Conservation (phyloP, 2,329 filamentous ascomycete species). For the Ilyonectria robusta region DNA sequence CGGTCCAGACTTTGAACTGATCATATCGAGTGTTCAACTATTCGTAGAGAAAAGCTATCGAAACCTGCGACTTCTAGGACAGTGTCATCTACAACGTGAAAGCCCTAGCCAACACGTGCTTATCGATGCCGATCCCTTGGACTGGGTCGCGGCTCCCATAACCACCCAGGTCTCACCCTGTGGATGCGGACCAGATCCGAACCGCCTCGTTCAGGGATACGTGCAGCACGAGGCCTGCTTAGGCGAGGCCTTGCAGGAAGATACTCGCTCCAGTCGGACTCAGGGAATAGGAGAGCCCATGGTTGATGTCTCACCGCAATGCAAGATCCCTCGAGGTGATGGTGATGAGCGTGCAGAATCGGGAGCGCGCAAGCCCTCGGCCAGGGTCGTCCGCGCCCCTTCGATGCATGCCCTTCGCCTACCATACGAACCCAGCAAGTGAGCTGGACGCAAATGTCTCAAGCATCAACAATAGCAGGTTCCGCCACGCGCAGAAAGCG, state of each 20-base stretch:
- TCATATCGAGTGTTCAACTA: not conserved
- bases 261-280: conserved; percentile 10
- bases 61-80: not conserved
- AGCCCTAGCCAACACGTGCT: not conserved
- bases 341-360: conserved; percentile 22
- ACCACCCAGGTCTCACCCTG: conserved; percentile 38
- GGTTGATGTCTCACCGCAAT: conserved; percentile 32
- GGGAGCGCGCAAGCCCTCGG: conserved; percentile 7
- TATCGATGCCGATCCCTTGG: conserved; percentile 37
- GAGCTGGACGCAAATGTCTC: conserved; percentile 16
- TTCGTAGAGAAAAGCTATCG: not conserved
- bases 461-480: conserved; percentile 2
- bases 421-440: not conserved
- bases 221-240: conserved; percentile 38
- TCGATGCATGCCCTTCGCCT: conserved; percentile 31
- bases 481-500: conserved; percentile 6
- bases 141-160: conserved; percentile 30
- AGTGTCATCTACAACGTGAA: not conserved
- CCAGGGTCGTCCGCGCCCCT: conserved; percentile 9
- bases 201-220: conserved; percentile 40
- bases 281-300: conserved; percentile 4
- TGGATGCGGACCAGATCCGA: conserved; percentile 44
- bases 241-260: conserved; percentile 43
- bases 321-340: conserved; percentile 15
- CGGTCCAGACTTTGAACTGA: not conserved